These are phyloP conservation scores for Bothriochloa decipiens DNA, from an alignment of 176 grass and related monocot species.

Conservation along the genomic window DNA sequence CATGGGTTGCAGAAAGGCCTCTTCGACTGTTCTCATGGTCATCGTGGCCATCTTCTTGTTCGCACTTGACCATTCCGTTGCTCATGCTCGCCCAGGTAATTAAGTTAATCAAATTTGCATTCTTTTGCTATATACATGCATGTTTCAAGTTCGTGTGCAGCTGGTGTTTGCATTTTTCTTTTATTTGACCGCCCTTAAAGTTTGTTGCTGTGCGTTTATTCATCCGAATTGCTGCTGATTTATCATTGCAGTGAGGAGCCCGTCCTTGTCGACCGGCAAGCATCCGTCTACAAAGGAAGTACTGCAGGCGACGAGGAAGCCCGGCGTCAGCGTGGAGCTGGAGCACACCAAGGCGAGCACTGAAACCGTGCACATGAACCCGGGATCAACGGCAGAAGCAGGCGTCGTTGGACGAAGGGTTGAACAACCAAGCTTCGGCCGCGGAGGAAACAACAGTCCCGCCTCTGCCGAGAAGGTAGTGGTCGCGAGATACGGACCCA, in stretches of 20 bases:
- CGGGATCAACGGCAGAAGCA: background rate
- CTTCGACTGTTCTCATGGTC: background rate
- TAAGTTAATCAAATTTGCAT: background rate
- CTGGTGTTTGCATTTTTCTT: background rate
- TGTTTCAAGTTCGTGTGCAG: background rate
- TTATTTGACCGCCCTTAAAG: background rate
- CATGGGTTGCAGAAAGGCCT: slow-evolving; percentile 36
- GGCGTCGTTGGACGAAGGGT: background rate
- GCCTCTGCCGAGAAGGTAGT: slow-evolving; percentile 13
- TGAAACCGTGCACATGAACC: slow-evolving; percentile 8
- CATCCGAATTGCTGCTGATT: background rate
- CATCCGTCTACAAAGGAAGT: background rate
- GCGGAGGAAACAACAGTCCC: background rate
- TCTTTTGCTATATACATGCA: background rate
- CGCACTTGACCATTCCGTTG: slow-evolving; percentile 8
- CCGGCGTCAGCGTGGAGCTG: too few species aligned
- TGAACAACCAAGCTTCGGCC: background rate
- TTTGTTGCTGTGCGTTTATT: background rate
- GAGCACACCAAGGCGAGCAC: background rate
- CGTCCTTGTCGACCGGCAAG: background rate
- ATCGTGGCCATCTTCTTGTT: slow-evolving; percentile 39
- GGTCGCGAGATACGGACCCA: slow-evolving; percentile 42
- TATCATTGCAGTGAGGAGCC: slow-evolving; percentile 33
- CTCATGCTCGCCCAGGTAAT: slow-evolving; percentile 42
- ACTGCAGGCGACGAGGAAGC: slow-evolving; percentile 3